These are phyloP conservation scores for Austroboletus novae-zelandiae DNA, from an alignment of 1,284 basidiomycete species.

Conservation along the genomic window DNA sequence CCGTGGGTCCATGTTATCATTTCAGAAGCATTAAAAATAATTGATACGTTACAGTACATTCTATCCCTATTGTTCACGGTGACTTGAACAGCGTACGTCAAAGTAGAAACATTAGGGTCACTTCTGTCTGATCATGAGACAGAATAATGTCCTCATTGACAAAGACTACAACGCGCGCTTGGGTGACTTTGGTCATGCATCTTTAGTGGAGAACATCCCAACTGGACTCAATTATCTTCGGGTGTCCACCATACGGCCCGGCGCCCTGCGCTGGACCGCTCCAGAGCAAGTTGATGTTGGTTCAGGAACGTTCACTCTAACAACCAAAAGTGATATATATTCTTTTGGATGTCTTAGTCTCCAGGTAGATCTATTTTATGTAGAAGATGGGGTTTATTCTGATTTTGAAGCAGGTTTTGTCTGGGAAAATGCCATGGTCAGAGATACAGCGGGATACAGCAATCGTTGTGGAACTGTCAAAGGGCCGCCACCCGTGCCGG, in stretches of 20 bases:
- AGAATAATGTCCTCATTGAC: constrained; percentile 20
- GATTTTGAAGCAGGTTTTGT: constrained; percentile 3
- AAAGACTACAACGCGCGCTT: constrained; percentile 1
- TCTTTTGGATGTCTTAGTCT: constrained; percentile 12
- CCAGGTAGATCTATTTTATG: not conserved
- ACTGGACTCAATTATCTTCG: constrained; percentile 7
- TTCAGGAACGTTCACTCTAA: not conserved
- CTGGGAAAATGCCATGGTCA: constrained; percentile 8
- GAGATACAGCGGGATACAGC: not conserved
- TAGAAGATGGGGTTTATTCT: not conserved
- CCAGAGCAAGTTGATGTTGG: constrained; percentile 5
- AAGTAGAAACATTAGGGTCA: not conserved
- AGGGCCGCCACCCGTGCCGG: constrained; percentile 1
- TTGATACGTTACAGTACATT: not conserved
- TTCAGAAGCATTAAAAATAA: not conserved
- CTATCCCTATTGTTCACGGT: not conserved
- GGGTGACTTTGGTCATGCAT: constrained; percentile 4
- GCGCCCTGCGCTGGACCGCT: constrained; percentile 9
- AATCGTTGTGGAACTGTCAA: not conserved
- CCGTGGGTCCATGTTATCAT: not conserved
- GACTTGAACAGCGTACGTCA: not conserved
- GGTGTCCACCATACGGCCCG: constrained; percentile 4
- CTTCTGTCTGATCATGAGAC: not conserved
- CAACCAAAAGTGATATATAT: constrained; percentile 12
- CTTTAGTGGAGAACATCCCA: constrained; percentile 1